Base-by-base conservation (phyloP, 805 yeast genomes). In the Nakazawaea sp. region DNA sequence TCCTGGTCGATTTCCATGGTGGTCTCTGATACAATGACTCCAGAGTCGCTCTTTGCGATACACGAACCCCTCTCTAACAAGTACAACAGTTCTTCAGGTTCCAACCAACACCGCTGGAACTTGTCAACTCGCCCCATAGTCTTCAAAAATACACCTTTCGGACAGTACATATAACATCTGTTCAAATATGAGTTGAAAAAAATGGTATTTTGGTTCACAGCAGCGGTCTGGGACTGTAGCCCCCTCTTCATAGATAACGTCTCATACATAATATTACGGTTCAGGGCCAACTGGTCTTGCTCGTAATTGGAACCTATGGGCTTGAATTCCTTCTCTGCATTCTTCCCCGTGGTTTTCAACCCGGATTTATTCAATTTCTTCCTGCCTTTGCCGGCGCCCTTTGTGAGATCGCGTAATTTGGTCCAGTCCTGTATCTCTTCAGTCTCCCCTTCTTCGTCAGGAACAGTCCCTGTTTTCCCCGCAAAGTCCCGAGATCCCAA, bases 271-370 rank as follows among this genome's bases (percentile, higher is more conserved):
- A 81, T 77, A 21, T 70, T 58, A 36, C 84, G 62, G 9, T 90
- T 75, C 18, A 63, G 64, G 9, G 61, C 58, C 4, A 89, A 62
- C 13, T 48, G 45, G 16, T 39, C 38, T 10, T 34, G 40, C 41
- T 61, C 66, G 39, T 60, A 60, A 2, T 38, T 29, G 4, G 51
- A 46, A 9, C 38, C 34, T 25, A 58, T 35, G 0, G 94, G 95
- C 42, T 78, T 95, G 46, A 77, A 83, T 46, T 85, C 95, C 53
- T 89, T 89, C 40, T 78, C 88, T 2, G 96, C 95, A 43, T 90
- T 62, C 2, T 89, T 33, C 5, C 35, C 35, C 15, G 9, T 20
- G 13, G 15, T 29, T 18, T 38, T 38, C 21, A 38, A n/a, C 17
- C 36, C 36, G 7, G 32, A 20, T 29, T 34, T 41, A 16, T 27